phyloP scores from a whole-genome alignment of 768 basidiomycete species.

The Lactifluus piperatus region DNA sequence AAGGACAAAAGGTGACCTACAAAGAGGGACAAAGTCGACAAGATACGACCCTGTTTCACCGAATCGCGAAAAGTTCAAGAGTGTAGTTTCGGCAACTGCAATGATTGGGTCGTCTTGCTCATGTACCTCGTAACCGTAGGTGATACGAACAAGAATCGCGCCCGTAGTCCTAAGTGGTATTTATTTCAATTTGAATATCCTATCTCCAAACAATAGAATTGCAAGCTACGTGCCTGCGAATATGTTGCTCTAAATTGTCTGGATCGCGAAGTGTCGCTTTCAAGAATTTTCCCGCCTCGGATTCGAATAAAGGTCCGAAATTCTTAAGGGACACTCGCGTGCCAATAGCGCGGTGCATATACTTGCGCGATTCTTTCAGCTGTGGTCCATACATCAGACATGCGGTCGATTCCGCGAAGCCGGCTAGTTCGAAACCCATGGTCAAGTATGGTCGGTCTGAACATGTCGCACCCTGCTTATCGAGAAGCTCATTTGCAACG shows the following conservation, averaged over 20 bases:
- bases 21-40: background rate
- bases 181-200: background rate
- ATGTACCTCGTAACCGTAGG: slow-evolving; percentile 20
- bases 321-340: background rate
- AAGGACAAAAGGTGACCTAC: background rate
- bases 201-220: background rate
- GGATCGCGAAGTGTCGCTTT: background rate
- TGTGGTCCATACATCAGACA: background rate
- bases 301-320: background rate
- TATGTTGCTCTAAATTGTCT: background rate
- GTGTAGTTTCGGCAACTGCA: background rate
- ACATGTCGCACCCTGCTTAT: background rate
- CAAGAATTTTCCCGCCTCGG: background rate
- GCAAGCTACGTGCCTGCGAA: background rate
- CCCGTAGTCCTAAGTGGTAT: slow-evolving; percentile 5
- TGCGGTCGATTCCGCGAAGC: background rate
- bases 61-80: background rate
- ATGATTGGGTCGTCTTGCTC: background rate
- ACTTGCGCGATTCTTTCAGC: background rate
- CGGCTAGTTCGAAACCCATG: slow-evolving; percentile 1
- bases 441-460: background rate
- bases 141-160: slow-evolving; percentile 19
- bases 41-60: background rate
- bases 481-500: slow-evolving; percentile 1
- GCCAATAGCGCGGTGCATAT: background rate